Evolutionary conservation across 2,329 filamentous ascomycete genomes (phyloP), one percentile per base, ranked within the genome.

Genomic region (Paecilomyces sp.): DNA sequence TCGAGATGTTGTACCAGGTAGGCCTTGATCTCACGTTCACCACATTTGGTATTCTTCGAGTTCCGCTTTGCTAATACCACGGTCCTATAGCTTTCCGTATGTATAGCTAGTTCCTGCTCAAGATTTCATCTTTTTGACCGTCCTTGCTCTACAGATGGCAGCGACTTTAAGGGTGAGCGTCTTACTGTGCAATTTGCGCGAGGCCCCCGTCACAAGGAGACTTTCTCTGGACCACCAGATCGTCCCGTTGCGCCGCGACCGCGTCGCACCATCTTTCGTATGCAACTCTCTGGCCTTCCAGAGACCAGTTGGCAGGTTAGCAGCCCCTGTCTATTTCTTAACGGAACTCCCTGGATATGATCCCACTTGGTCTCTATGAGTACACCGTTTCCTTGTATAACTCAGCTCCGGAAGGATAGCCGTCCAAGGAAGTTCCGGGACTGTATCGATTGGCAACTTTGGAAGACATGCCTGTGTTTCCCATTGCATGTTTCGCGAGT

Each of bases 241-340:
- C 86, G 87, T 68, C 83, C 83, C 67, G 69, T 66, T 63, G 82
- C 85, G 70, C 88, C 88, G 66, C 90, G 94, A 73, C 94, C 94
- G 66, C 89, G 94, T 74, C 92, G 94, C 77, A 99, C 94, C 68
- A 88, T 92, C 68, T 92, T 92, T 79, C 90, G 94, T 77, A 97
- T 99, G 94, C 89, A 93, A 78, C 95, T 99, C 74, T 90, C 90
- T 82, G 93, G 92, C 82, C 91, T 99, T 79, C 92, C 93, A 76
- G 93, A 97, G 84, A 99, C 94, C 84, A 97, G 92, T 87, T 99
- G 94, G 94, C 94, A 99, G 94, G 94, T 99, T 89, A 94, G 94
- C 90, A 73, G 66, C 65, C 70, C 69, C 73, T 65, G 57, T 65
- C 67, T 67, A 67, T 69, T 71, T 47, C 63, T 60, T 59, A 60